Base-by-base conservation (phyloP, 441 rosid species). In the Jatropha podagrica region DNA sequence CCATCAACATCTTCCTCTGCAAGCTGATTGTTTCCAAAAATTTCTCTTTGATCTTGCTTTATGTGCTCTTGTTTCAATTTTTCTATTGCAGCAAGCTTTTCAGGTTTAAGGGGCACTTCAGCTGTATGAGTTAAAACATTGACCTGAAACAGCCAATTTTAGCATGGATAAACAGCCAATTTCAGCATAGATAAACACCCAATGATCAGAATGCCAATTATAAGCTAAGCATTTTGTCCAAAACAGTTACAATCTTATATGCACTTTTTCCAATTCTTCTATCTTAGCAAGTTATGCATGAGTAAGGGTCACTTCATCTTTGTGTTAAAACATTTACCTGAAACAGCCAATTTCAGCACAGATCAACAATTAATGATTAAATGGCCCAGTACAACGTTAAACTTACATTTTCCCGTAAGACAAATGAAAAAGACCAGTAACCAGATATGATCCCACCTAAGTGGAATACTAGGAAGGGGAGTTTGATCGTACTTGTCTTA, bases 91-190 rank as follows among this genome's bases (percentile, higher is more conserved):
- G 48, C 0, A 74, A 79, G 82, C 0, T 49, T 4, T 8, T 62
- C 40, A 60, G 73, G 42, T 0, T 40, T 0, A 65, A 81, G 72
- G 65, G 75, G 26, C 74, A 87, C 88, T 78, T 91, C 91, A 76
- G 90, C 85, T 55, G 89, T 75, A 80, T 91, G 97, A 0, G 94
- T 87, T 66, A 91, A 79, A 74, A 91, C 87, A 79, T 91, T 88
- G 20, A 91, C 98, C 97, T 93, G 86, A 74, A 83, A 76, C 74
- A 49, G 38, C 52, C 76, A 78, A 81, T 52, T 44, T 69, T 5
- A 54, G 32, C 7, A 51, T 20, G 13, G 41, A 65, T 38, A 10
- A 54, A 41, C 11, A 44, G 48, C 48, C 76, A 78, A 80, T 56
- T 56, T 56, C 18, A 56, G 12, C 4, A n/a, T 20, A 11, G 7